A percentile compares a stretch with the other conserved stretches of the same genome.
Evolutionary conservation across 352 stramenopile genomes (phyloP).

Genomic region (Pythium aquatile): DNA sequence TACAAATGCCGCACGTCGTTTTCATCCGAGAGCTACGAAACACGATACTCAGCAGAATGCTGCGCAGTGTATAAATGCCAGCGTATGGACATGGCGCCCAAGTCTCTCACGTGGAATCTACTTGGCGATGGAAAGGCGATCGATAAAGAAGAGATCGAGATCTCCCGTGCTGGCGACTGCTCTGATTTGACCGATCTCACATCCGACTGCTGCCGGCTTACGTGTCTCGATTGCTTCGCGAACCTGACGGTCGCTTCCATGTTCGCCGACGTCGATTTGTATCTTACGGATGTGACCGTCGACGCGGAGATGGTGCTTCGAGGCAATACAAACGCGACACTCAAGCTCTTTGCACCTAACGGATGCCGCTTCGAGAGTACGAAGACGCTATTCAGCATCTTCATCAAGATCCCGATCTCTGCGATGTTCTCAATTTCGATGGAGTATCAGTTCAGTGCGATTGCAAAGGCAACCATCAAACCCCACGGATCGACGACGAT

Average conservation of each 20-base stretch:
- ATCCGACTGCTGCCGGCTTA: neutral
- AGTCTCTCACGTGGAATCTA: neutral
- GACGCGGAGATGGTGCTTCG: neutral
- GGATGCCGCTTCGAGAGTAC: neutral
- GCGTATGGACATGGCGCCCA: neutral
- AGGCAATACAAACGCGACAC: neutral
- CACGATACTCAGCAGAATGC: no score
- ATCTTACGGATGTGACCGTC: neutral
- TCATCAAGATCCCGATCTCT: neutral
- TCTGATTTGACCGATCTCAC: neutral
- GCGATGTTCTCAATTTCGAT: neutral
- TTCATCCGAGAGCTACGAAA: no score
- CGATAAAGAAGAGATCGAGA: neutral
- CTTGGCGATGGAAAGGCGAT: neutral
- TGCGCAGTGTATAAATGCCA: neutral
- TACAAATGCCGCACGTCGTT: no score
- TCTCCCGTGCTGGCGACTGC: neutral
- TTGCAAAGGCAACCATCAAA: neutral
- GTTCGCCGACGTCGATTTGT: neutral
- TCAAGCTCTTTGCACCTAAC: neutral
- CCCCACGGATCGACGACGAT: neutral
- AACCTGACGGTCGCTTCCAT: neutral
- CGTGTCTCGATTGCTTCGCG: neutral
- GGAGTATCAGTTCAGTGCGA: neutral
- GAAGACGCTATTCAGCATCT: neutral